Base-by-base conservation (phyloP, 2,329 filamentous ascomycete genomes). In the Leptographium procerum region DNA sequence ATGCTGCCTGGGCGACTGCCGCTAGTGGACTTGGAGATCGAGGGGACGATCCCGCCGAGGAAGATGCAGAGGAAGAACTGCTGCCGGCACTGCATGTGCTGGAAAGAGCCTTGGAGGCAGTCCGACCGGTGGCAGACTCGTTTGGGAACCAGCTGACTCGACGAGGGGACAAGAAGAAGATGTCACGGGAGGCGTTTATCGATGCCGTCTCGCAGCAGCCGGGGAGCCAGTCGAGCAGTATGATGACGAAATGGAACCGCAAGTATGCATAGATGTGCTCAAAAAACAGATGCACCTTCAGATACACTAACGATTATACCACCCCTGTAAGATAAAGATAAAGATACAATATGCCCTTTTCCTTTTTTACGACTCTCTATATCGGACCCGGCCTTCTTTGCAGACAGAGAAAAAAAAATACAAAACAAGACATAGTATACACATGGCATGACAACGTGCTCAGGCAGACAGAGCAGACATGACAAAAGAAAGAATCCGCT, bases 1-100 rank as follows among this genome's bases (percentile, higher is more conserved):
- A 75, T 40, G 61, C 66, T 19, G 71, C 71, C 0, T 75, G 73
- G 73, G 70, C 29, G 14, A 40, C n/a, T 13, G 36, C 13, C 9
- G 28, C 14, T 13, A 36, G n/a, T 16, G 26, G 34, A 52, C n/a
- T n/a, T n/a, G n/a, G n/a, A n/a, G n/a, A n/a, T n/a, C n/a, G n/a
- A n/a, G n/a, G n/a, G n/a, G n/a, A n/a, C n/a, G n/a, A n/a, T n/a
- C n/a, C n/a, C n/a, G n/a, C n/a, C n/a, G 50, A 45, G 48, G 14
- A 16, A 16, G 14, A 13, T 7, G 14, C 24, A 26, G 22, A 28
- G 28, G 31, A 16, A 11, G 67, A 66, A 8, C 58, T 74, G 11
- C 66, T 74, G 6, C 69, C 70, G 7, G 56, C 66, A 0, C 24
- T 70, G 9, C 57, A 66, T 1, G 58, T 66, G 51, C 59, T 75